Evolutionary conservation across 139 green algal species (phyloP).

Genomic region (Mesostigma viride): DNA sequence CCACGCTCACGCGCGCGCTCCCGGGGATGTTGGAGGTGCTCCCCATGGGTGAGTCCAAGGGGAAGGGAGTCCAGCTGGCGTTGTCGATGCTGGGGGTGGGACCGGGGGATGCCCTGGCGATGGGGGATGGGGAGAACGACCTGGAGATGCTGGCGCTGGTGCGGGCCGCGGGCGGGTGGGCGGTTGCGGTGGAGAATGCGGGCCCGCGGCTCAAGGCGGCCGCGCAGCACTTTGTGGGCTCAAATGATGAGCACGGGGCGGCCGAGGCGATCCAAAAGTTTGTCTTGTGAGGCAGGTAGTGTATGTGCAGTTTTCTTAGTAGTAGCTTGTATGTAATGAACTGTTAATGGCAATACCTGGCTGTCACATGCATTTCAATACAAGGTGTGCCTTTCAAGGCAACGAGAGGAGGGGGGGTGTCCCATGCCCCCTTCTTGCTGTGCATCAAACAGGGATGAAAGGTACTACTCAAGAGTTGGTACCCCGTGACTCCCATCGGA

Average conservation of each 20-base stretch:
- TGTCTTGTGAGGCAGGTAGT: too few species aligned
- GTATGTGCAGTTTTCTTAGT: too few species aligned
- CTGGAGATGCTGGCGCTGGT: conserved; percentile 63
- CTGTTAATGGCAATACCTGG: too few species aligned
- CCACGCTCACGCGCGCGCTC: not conserved
- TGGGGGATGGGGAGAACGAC: conserved; percentile 88
- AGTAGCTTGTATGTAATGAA: too few species aligned
- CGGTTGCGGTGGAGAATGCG: conserved; percentile 89
- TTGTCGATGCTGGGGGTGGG: not conserved
- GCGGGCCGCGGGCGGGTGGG: conserved; percentile 40
- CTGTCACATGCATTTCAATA: too few species aligned
- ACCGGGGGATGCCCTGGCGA: conserved; percentile 52
- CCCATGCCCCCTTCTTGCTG: too few species aligned
- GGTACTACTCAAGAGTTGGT: too few species aligned
- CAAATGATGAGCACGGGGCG: conserved; percentile 76
- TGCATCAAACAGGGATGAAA: too few species aligned
- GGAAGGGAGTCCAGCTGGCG: not conserved
- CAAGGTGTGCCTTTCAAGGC: too few species aligned
- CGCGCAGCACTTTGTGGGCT: conserved; percentile 39
- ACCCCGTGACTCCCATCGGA: too few species aligned
- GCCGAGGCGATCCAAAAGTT: conserved; percentile 81
- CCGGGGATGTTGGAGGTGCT: not conserved
- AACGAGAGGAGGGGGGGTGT: too few species aligned
- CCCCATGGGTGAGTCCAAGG: not conserved
- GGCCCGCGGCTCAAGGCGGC: conserved; percentile 52